Base-by-base conservation (phyloP, 176 grass and related monocot species). In the Aegilops sharonensis region DNA sequence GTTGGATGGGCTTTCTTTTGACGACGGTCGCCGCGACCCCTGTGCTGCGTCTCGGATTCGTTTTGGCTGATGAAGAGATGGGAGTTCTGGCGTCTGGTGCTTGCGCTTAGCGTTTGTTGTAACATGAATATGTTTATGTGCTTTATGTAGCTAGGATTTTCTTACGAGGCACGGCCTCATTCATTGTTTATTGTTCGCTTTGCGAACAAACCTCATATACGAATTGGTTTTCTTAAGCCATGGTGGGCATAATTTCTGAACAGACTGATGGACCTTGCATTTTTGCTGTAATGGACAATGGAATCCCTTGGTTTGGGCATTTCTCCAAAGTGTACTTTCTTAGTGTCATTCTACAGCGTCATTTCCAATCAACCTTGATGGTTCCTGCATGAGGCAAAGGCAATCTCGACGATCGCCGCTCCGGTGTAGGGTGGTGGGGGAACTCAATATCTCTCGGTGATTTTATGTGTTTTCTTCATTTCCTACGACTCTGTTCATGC, bases 1-100 rank as follows among this genome's bases (percentile, higher is more conserved):
- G 74, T 85, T 75, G 89, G 81, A 77, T 78, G 85, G 89, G 84
- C 88, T 85, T 89, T 87, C 32, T 90, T 94, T 94, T 91, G 84
- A 72, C 25, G 30, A 89, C 54, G 76, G 86, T 83, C 3, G 43
- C 4, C 24, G 27, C 1, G 1, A 9, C 72, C 61, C 64, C 57
- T 56, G 81, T 85, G 37, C 84, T 52, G 62, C 36, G 78, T 83
- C 60, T 68, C 77, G 32, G 64, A 81, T 82, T 91, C 63, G 84
- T 88, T 87, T 85, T 64, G 80, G 45, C 66, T 14, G 37, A 31
- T 66, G 76, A 72, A 77, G 75, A 81, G 64, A 42, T 21, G 59
- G 77, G 56, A 61, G 32, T 62, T 81, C 64, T 62, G 21, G 66
- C 6, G 34, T 72, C 20, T 40, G 42, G 24, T 39, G 39, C 40